Evolutionary conservation across 176 grass and related monocot species (phyloP).

Genomic region (Cymbopogon citratus): DNA sequence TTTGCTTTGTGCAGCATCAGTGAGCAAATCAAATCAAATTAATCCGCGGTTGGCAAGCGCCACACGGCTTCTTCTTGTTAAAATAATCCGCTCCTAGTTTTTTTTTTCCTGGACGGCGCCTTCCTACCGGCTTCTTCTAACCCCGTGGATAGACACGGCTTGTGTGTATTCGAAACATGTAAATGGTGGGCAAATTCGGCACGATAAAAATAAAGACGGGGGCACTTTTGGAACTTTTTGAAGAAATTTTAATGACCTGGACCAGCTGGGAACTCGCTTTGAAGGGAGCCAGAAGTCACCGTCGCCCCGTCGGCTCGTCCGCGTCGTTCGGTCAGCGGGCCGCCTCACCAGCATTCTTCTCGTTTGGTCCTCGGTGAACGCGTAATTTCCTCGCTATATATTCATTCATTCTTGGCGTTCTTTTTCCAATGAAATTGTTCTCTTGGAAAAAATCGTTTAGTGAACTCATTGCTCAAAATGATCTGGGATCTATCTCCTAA

Average conservation of each 20-base stretch:
- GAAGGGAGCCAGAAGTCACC: neutral
- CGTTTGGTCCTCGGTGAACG: neutral
- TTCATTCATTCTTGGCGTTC: too few species aligned
- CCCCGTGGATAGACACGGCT: slow-evolving; percentile 4
- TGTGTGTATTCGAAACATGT: slow-evolving; percentile 29
- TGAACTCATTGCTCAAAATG: too few species aligned
- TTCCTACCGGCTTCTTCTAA: slow-evolving; percentile 25
- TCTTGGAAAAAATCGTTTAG: too few species aligned
- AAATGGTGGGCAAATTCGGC: slow-evolving; percentile 27
- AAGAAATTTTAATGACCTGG: neutral
- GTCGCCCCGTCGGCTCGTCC: neutral
- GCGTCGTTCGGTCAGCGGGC: neutral
- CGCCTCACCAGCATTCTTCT: neutral
- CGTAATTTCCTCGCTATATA: too few species aligned
- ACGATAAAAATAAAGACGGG: neutral
- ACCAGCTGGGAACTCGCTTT: neutral
- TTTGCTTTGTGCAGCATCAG: neutral
- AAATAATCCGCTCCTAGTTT: neutral
- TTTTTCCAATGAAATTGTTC: too few species aligned
- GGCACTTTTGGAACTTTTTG: neutral
- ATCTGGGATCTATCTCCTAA: neutral
- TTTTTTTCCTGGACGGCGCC: neutral
- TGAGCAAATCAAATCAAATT: neutral
- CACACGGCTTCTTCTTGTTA: neutral
- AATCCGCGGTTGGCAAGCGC: slow-evolving; percentile 1